A percentile compares a stretch with the other conserved stretches of the same genome.
These are phyloP conservation scores for Polytrichum commune DNA, from an alignment of 225 moss, liverwort and hornwort genomes.

Conservation along the genomic window DNA sequence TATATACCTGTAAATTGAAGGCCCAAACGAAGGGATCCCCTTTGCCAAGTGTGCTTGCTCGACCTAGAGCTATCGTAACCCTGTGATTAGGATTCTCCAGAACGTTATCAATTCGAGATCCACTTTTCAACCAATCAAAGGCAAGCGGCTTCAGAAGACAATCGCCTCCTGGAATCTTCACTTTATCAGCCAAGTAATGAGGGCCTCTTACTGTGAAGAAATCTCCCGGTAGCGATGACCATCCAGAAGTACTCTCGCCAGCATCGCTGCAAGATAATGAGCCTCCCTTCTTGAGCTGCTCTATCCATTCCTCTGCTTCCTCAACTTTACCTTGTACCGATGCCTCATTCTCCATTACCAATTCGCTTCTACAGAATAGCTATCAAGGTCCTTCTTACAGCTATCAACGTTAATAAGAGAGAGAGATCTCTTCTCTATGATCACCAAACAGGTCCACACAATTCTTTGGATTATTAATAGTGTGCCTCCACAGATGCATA, in stretches of 20 bases:
- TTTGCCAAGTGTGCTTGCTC: slow-evolving; percentile 34
- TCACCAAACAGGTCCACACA: too few relatives aligned
- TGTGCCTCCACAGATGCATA: too few relatives aligned
- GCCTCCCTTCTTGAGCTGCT: slow-evolving; percentile 46
- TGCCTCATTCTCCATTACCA: slow-evolving; percentile 18
- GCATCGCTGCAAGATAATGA: slow-evolving; percentile 40
- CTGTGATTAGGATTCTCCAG: slow-evolving; percentile 60
- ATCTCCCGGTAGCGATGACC: slow-evolving; percentile 67
- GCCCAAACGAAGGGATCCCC: slow-evolving; percentile 67
- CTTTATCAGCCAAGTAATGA: slow-evolving; percentile 50
- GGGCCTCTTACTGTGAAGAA: slow-evolving; percentile 67
- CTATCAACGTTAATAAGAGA: too few relatives aligned
- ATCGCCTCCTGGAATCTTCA: slow-evolving; percentile 64
- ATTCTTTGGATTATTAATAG: too few relatives aligned
- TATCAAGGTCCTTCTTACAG: too few relatives aligned
- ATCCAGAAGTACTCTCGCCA: slow-evolving; percentile 43
- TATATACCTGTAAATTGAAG: slow-evolving; percentile 61
- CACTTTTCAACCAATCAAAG: slow-evolving; percentile 78
- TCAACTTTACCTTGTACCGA: neutral
- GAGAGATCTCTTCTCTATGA: too few relatives aligned
- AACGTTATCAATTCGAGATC: slow-evolving; percentile 61
- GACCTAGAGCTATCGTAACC: slow-evolving; percentile 44
- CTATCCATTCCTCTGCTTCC: slow-evolving; percentile 41
- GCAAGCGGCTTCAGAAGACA: slow-evolving; percentile 63
- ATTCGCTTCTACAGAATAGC: too few relatives aligned